Conservation (phyloP, 768 basidiomycete species). For the Podaxis carcinomalis region DNA sequence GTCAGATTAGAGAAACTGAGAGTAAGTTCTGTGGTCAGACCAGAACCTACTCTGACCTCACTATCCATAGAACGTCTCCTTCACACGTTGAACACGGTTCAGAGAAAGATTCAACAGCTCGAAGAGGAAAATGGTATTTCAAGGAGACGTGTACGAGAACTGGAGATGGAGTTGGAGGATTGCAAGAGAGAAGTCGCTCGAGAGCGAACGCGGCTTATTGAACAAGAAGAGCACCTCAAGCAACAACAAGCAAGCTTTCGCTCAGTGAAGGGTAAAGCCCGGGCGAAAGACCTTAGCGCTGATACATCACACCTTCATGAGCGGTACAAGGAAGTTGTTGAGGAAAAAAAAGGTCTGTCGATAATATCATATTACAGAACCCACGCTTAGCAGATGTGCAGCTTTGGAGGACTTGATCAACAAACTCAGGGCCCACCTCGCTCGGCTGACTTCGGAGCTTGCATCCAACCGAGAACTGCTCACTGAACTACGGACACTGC, state of each 20-base stretch:
- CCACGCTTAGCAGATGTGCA: conserved; percentile 23
- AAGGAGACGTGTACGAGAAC: conserved; percentile 75
- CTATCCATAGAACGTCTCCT: conserved; percentile 49
- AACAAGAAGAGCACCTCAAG: conserved; percentile 45
- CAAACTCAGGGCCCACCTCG: conserved; percentile 69
- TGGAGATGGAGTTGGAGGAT: conserved; percentile 82
- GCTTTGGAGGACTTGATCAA: conserved; percentile 79
- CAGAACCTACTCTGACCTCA: not conserved
- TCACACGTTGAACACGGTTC: conserved; percentile 58
- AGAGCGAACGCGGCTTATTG: conserved; percentile 62
- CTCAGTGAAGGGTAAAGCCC: conserved; percentile 35
- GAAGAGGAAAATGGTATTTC: conserved; percentile 83
- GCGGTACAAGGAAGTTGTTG: conserved; percentile 73
- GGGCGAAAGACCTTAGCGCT: conserved; percentile 22
- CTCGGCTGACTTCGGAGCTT: conserved; percentile 74
- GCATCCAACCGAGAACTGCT: conserved; percentile 73
- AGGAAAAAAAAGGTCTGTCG: conserved; percentile 79
- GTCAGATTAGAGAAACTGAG: conserved; percentile 55
- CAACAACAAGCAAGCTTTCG: conserved; percentile 28
- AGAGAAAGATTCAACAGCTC: conserved; percentile 64
- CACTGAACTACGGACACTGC: conserved; percentile 54
- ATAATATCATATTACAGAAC: not conserved
- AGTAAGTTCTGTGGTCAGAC: conserved; percentile 33
- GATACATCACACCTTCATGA: conserved; percentile 38
- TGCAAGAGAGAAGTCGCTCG: conserved; percentile 74